phyloP scores from a whole-genome alignment of 495 filamentous ascomycete genomes.

The Cercophora newfieldiana region DNA sequence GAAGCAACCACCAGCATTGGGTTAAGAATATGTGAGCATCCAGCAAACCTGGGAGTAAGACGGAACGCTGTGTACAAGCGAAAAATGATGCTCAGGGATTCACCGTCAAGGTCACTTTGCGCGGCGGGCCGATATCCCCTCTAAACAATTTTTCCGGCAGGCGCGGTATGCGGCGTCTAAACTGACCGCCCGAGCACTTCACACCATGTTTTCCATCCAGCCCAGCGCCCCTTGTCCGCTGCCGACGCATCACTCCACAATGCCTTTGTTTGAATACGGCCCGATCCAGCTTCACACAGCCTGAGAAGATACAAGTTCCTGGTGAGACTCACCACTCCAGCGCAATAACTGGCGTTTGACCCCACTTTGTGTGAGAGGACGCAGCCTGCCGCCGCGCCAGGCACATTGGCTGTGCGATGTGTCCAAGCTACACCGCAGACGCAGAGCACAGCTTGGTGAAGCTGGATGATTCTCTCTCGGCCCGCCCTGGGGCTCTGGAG shows the following conservation, averaged over 20 bases:
- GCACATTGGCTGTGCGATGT: not conserved
- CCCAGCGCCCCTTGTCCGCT: not conserved
- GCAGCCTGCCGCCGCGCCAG: not conserved
- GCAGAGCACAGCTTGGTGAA: not conserved
- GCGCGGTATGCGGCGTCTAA: conserved; percentile 23
- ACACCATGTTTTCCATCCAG: not conserved
- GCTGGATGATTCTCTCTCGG: no score
- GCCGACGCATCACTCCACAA: not conserved
- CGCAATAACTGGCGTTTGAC: not conserved
- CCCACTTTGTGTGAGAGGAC: not conserved
- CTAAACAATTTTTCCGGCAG: conserved; percentile 18
- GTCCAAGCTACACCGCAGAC: not conserved
- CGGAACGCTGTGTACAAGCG: not conserved
- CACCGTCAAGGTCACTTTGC: not conserved
- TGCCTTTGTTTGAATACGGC: conserved; percentile 5
- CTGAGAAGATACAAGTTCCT: not conserved
- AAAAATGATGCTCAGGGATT: not conserved
- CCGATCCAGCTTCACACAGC: conserved; percentile 1
- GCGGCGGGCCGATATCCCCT: conserved; percentile 4
- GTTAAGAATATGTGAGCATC: not conserved
- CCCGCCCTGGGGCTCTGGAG: no score
- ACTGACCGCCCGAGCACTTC: not conserved
- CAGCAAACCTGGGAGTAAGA: no score
- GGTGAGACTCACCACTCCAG: not conserved
- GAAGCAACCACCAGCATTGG: not conserved